Evolutionary conservation across 768 basidiomycete genomes (phyloP), one percentile per base, ranked within the genome.

Genomic region (Calocybe cyanea): DNA sequence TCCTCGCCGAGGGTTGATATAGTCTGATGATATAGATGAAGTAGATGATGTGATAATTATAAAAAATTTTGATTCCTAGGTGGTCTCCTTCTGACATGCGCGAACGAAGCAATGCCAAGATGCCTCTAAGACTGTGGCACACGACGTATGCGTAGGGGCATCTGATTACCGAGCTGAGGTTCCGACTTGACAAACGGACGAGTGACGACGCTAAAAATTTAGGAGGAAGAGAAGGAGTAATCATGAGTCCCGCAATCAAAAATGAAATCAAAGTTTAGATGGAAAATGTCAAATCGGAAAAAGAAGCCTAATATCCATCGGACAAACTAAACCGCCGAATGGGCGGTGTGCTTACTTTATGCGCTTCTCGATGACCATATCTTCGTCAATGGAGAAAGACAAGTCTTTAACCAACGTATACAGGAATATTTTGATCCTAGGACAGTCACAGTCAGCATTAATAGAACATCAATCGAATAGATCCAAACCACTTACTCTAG

Each of bases 391-490:
- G 38, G 69, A 61, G 64, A 80, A 78, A n/a, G 76, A 75, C 43
- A 81, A 62, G 63, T 82, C 79, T 54, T 72, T 72, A 38, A 83
- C 41, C 38, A 83, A 70, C 36, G 77, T 73, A 61, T 70, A 80
- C 50, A 83, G 64, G 55, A 83, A 81, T 30, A 76, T 69, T 60
- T 83, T 83, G 61, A 83, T 81, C 67, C 80, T 82, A 38, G 15
- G 35, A 50, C 36, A 45, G 40, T 48, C 45, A 53, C 41, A 49
- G 42, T 19, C 53, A 42, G 30, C 48, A 41, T 11, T 51, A 33
- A 37, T 34, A 17, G 40, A 15, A 15, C n/a, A 20, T 15, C 19
- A 21, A 25, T 33, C 6, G 24, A 43, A 32, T 32, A 4, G 24
- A 30, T 9, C 14, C 24, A 25, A 11, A 21, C 28, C n/a, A 75